phyloP scores from a whole-genome alignment of 805 yeast species.

The Yamadazyma insecticola region DNA sequence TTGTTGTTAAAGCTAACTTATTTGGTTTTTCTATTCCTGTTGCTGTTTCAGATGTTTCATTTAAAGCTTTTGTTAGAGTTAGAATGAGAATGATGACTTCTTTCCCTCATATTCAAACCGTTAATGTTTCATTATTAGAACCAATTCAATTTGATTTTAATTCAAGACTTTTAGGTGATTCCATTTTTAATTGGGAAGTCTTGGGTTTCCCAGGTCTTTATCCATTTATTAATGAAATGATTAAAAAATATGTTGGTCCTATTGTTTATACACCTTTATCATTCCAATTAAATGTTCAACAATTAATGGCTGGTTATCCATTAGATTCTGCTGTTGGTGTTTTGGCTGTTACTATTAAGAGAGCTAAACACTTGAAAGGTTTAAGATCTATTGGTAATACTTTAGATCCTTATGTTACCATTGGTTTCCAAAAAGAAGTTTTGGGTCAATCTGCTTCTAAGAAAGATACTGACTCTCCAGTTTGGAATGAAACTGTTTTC shows the following conservation, averaged over 20 bases:
- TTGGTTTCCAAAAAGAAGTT: slow-evolving; percentile 56
- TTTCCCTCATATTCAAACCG: slow-evolving; percentile 91
- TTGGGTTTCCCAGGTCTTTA: slow-evolving; percentile 83
- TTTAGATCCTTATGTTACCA: slow-evolving; percentile 82
- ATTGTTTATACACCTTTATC: slow-evolving; percentile 86
- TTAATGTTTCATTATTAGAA: slow-evolving; percentile 77
- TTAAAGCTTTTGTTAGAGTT: slow-evolving; percentile 69
- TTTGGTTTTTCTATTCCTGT: slow-evolving; percentile 84
- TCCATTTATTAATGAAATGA: slow-evolving; percentile 78
- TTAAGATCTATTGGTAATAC: slow-evolving; percentile 71
- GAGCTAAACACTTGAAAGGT: slow-evolving; percentile 66
- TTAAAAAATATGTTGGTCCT: slow-evolving; percentile 83
- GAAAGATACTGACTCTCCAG: slow-evolving; percentile 64
- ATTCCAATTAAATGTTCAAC: slow-evolving; percentile 89
- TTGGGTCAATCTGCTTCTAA: slow-evolving; percentile 68
- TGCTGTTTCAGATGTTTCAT: slow-evolving; percentile 72
- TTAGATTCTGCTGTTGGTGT: slow-evolving; percentile 83
- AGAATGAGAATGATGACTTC: slow-evolving; percentile 85
- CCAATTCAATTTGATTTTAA: slow-evolving; percentile 88
- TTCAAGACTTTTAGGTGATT: slow-evolving; percentile 70
- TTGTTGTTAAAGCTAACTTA: slow-evolving; percentile 71
- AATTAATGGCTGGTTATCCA: slow-evolving; percentile 78
- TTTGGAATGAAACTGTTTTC: slow-evolving; percentile 77
- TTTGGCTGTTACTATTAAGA: slow-evolving; percentile 59
- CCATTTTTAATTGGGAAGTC: slow-evolving; percentile 82